Evolutionary conservation across 2,329 filamentous ascomycete genomes (phyloP).

Genomic region (Apiospora hydei): DNA sequence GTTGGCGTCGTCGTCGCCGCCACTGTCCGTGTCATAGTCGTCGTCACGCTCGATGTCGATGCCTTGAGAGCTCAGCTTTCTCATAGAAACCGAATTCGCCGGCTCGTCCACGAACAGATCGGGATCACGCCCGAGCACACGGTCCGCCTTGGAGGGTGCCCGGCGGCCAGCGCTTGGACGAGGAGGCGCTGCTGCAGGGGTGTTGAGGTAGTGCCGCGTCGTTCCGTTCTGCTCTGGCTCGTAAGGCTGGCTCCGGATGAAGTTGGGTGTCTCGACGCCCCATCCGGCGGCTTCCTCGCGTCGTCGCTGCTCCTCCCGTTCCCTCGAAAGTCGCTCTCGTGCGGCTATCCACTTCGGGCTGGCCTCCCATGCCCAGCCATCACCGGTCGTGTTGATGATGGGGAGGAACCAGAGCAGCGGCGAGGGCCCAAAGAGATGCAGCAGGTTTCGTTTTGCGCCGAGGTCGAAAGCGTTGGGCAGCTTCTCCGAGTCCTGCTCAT

Average conservation of each 20-base stretch:
- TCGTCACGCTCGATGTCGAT: conserved; percentile 51
- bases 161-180: conserved; percentile 40
- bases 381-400: conserved; percentile 83
- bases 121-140: conserved; percentile 64
- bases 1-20: conserved; percentile 44
- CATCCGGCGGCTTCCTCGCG: conserved; percentile 73
- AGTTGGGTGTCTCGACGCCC: conserved; percentile 53
- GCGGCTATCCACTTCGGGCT: conserved; percentile 80
- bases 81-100: conserved; percentile 52
- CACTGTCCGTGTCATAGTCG: conserved; percentile 42
- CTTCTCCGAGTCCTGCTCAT: conserved; percentile 86
- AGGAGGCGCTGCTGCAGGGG: conserved; percentile 31
- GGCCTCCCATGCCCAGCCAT: conserved; percentile 95
- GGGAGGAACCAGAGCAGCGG: conserved; percentile 81
- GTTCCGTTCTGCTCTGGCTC: conserved; percentile 37
- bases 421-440: conserved; percentile 80
- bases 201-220: conserved; percentile 43
- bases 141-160: conserved; percentile 63
- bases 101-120: conserved; percentile 60
- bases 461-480: conserved; percentile 94
- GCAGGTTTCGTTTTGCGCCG: conserved; percentile 80
- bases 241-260: conserved; percentile 34
- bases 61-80: conserved; percentile 55
- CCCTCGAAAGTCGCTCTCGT: conserved; percentile 65
- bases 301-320: conserved; percentile 66